Evolutionary conservation across 192 early-diverging fungal genomes (phyloP).

Genomic region (Umbelopsis isabellina): DNA sequence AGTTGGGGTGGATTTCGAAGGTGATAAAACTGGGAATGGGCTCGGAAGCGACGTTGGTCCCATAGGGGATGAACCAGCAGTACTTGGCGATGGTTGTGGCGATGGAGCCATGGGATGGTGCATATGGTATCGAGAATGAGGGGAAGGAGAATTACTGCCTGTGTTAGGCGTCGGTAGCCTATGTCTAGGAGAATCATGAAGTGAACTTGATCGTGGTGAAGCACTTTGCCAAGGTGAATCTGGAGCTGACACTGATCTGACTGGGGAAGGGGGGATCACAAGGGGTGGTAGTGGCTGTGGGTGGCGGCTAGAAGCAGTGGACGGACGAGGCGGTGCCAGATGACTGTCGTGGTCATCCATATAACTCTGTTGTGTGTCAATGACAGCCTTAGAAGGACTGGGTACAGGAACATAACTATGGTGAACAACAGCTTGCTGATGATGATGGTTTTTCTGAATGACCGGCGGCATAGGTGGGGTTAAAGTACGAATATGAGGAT

Average conservation of each 20-base stretch:
- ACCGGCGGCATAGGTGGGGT: slow-evolving; percentile 19
- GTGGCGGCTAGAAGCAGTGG: slow-evolving; percentile 19
- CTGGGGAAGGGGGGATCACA: slow-evolving; percentile 21
- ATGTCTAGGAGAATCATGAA: slow-evolving; percentile 10
- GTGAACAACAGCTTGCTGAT: neutral
- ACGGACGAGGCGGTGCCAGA: neutral
- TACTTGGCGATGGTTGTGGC: slow-evolving; percentile 17
- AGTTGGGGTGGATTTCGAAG: slow-evolving; percentile 26
- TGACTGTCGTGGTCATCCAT: neutral
- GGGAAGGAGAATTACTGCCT: slow-evolving; percentile 12
- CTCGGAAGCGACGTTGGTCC: neutral
- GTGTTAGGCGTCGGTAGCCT: slow-evolving; percentile 17
- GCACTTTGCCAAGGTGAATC: slow-evolving; percentile 12
- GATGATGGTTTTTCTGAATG: slow-evolving; percentile 16
- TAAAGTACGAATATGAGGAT: slow-evolving; percentile 4
- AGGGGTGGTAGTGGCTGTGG: slow-evolving; percentile 22
- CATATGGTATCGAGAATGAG: slow-evolving; percentile 13
- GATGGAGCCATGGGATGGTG: slow-evolving; percentile 19
- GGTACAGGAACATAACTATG: slow-evolving; percentile 14
- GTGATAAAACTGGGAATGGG: slow-evolving; percentile 13
- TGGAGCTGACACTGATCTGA: slow-evolving; percentile 19
- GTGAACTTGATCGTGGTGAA: slow-evolving; percentile 12
- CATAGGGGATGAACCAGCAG: slow-evolving; percentile 5
- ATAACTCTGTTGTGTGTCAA: neutral
- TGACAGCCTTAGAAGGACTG: slow-evolving; percentile 20